phyloP scores from a whole-genome alignment of 805 yeast genomes.

The Yamadazyma sp. region DNA sequence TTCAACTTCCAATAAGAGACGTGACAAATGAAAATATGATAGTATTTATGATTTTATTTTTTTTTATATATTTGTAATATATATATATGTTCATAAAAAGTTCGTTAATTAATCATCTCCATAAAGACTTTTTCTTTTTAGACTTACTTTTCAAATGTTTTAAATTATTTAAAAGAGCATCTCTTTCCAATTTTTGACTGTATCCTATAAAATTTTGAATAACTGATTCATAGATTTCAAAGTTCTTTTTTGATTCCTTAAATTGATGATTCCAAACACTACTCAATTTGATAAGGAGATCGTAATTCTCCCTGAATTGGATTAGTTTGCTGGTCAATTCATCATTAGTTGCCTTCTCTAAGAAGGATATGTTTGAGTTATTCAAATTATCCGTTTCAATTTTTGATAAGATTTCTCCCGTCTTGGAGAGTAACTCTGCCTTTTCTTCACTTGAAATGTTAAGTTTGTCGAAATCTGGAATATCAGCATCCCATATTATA shows the following conservation, averaged over 20 bases:
- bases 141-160: conserved; percentile 21
- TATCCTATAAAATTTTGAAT: conserved; percentile 89
- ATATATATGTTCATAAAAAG: not conserved
- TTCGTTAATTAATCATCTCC: conserved; percentile 8
- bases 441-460: conserved; percentile 26
- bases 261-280: conserved; percentile 53
- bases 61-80: conserved; percentile 2
- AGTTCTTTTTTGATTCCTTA: conserved; percentile 54
- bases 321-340: conserved; percentile 35
- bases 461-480: conserved; percentile 35
- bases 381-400: conserved; percentile 34
- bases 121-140: conserved; percentile 14
- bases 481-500: conserved; percentile 30
- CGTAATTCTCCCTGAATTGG: conserved; percentile 25
- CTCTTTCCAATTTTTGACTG: conserved; percentile 72
- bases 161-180: conserved; percentile 35
- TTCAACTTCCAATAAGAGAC: conserved; percentile 15
- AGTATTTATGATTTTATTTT: not conserved
- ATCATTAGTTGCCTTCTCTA: conserved; percentile 18
- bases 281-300: conserved; percentile 24
- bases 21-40: not conserved
- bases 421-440: conserved; percentile 20
- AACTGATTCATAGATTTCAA: conserved; percentile 77
- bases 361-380: conserved; percentile 26
- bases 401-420: conserved; percentile 23